Evolutionary conservation across 345 rosid genomes (phyloP).

Genomic region (Sisymbrium altissimum): DNA sequence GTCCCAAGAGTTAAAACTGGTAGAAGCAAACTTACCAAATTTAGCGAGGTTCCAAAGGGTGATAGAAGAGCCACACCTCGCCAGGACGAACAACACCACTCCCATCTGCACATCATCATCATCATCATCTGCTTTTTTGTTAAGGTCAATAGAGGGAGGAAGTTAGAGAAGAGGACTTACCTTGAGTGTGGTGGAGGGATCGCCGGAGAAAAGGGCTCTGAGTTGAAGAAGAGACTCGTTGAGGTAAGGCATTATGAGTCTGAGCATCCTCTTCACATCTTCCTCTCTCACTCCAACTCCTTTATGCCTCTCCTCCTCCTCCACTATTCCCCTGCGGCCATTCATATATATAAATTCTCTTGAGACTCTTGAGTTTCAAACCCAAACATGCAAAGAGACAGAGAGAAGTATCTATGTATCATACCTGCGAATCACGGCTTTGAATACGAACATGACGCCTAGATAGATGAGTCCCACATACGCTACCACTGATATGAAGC

Average conservation of each 20-base stretch:
- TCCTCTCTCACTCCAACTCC: slow-evolving; percentile 61
- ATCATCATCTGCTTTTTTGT: neutral
- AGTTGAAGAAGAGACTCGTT: slow-evolving; percentile 67
- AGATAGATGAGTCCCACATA: slow-evolving; percentile 77
- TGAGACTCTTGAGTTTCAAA: neutral
- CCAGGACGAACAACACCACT: slow-evolving; percentile 69
- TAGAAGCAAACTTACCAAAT: slow-evolving; percentile 47
- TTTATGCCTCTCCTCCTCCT: slow-evolving; percentile 40
- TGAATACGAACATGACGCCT: slow-evolving; percentile 65
- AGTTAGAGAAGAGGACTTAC: slow-evolving; percentile 28
- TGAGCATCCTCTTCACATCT: slow-evolving; percentile 67
- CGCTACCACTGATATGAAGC: slow-evolving; percentile 76
- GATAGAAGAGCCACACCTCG: slow-evolving; percentile 78
- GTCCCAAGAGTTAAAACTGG: slow-evolving; percentile 3
- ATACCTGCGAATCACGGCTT: slow-evolving; percentile 67
- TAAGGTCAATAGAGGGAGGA: neutral
- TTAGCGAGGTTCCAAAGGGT: slow-evolving; percentile 87
- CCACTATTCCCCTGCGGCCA: slow-evolving; percentile 46
- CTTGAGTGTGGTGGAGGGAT: slow-evolving; percentile 90
- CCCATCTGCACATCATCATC: slow-evolving; percentile 69
- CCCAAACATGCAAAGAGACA: neutral
- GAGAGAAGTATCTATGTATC: neutral
- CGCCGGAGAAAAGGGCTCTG: slow-evolving; percentile 83
- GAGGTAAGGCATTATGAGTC: slow-evolving; percentile 69
- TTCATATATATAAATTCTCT: neutral